Percentiles rank a stretch among this genome's conserved stretches.
These are phyloP conservation scores for Cornus controversa DNA, from an alignment of 148 eudicot species.

Conservation along the genomic window DNA sequence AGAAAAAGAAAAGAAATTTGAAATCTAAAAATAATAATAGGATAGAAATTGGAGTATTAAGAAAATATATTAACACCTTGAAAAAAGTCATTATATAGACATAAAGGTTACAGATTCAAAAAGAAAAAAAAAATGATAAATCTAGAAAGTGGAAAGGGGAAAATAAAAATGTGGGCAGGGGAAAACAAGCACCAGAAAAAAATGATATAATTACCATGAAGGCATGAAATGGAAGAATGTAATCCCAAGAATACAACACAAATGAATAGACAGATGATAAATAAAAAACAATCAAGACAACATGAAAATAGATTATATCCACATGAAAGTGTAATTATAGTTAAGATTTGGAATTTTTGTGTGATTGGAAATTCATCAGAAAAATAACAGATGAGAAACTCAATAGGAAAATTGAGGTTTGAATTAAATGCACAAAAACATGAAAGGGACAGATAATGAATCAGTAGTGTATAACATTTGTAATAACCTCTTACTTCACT, in stretches of 20 bases:
- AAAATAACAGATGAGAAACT: not conserved
- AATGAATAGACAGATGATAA: not conserved
- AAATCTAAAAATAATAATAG: not conserved
- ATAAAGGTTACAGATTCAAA: not conserved
- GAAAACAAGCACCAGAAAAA: too few relatives aligned
- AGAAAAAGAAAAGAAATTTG: not conserved
- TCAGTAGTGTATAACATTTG: not conserved
- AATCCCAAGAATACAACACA: conserved; percentile 1
- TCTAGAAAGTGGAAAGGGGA: not conserved
- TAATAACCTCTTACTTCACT: conserved; percentile 44
- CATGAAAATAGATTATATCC: not conserved
- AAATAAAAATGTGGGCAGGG: not conserved
- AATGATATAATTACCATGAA: not conserved
- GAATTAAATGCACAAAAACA: not conserved
- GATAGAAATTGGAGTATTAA: not conserved
- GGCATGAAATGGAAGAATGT: not conserved
- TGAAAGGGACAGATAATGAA: not conserved
- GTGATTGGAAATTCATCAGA: not conserved
- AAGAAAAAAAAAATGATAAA: not conserved
- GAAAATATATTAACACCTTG: not conserved
- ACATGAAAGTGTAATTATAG: not conserved
- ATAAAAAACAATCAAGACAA: not conserved
- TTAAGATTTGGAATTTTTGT: not conserved
- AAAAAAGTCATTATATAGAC: not conserved
- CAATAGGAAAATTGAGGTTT: not conserved